Evolutionary conservation across 2,329 filamentous ascomycete genomes (phyloP).

Genomic region (Fusarium continuum): DNA sequence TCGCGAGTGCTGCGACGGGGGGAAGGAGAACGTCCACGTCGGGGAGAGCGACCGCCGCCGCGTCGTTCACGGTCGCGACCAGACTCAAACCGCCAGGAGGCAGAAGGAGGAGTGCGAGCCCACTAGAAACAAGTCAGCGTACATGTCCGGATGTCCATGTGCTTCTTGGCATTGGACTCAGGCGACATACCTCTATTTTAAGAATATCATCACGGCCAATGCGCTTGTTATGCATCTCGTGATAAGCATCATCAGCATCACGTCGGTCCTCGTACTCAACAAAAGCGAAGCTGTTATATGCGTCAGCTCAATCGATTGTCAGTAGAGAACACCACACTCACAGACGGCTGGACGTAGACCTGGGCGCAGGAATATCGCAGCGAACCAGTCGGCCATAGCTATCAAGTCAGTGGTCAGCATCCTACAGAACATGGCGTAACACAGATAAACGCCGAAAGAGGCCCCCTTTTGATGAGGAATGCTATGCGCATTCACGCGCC

Average conservation of each 20-base stretch:
- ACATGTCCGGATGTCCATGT: neutral
- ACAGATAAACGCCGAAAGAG: slow-evolving; percentile 37
- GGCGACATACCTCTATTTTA: slow-evolving; percentile 87
- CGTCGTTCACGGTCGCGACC: slow-evolving; percentile 79
- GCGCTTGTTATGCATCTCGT: slow-evolving; percentile 99
- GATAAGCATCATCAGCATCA: slow-evolving; percentile 98
- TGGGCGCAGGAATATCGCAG: slow-evolving; percentile 96
- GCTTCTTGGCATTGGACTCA: neutral
- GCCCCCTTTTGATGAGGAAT: slow-evolving; percentile 41
- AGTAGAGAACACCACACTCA: slow-evolving; percentile 62
- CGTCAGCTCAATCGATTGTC: slow-evolving; percentile 13
- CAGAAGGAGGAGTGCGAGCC: slow-evolving; percentile 97
- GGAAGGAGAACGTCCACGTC: slow-evolving; percentile 77
- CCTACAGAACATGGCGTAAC: slow-evolving; percentile 49
- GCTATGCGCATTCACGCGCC: slow-evolving; percentile 40
- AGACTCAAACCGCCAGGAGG: slow-evolving; percentile 97
- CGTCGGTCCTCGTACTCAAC: slow-evolving; percentile 99
- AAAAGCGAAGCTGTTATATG: slow-evolving; percentile 80
- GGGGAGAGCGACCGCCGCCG: slow-evolving; percentile 67
- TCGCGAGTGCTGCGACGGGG: slow-evolving; percentile 81
- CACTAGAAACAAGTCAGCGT: slow-evolving; percentile 66
- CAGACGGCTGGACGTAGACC: slow-evolving; percentile 93
- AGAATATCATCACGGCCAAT: slow-evolving; percentile 93
- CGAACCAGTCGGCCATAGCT: slow-evolving; percentile 98
- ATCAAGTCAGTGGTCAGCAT: slow-evolving; percentile 55